phyloP scores from a whole-genome alignment of 768 basidiomycete species.

The Pleurotus sapidus region DNA sequence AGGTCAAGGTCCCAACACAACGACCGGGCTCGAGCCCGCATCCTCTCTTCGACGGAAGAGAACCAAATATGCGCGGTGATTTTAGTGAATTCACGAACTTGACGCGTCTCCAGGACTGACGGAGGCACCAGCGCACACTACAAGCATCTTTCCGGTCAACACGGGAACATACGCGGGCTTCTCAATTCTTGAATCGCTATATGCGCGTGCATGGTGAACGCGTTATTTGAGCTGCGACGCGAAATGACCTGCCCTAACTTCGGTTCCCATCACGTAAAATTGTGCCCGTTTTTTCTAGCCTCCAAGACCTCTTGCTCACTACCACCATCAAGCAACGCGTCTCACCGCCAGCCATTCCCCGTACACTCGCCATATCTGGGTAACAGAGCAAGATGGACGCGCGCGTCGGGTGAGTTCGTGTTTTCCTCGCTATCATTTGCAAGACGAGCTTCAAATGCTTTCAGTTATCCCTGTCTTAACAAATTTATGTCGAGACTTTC shows the following conservation, averaged over 20 bases:
- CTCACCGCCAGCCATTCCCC: background rate
- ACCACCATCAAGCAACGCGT: background rate
- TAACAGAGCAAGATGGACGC: background rate
- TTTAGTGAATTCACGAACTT: no score
- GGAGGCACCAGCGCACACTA: no score
- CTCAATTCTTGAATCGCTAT: no score
- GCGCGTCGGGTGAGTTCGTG: background rate
- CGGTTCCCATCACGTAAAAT: background rate
- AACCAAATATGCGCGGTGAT: background rate
- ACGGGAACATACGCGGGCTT: no score
- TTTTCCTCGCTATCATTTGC: background rate
- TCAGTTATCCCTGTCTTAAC: conserved; percentile 16
- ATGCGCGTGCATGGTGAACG: no score
- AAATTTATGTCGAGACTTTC: conserved; percentile 11
- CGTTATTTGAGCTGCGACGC: background rate
- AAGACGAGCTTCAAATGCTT: conserved; percentile 9
- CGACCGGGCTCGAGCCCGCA: no score
- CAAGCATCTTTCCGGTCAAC: no score
- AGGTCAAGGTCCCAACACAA: no score
- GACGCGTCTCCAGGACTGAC: background rate
- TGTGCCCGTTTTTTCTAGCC: background rate
- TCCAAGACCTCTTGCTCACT: background rate
- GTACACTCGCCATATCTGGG: background rate
- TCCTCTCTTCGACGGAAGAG: background rate
- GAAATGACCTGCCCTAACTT: conserved; percentile 1